Percentiles rank a stretch among this genome's conserved stretches.
Evolutionary conservation across 768 basidiomycete species (phyloP).

Genomic region (Xerocomus brunneocitrinus): DNA sequence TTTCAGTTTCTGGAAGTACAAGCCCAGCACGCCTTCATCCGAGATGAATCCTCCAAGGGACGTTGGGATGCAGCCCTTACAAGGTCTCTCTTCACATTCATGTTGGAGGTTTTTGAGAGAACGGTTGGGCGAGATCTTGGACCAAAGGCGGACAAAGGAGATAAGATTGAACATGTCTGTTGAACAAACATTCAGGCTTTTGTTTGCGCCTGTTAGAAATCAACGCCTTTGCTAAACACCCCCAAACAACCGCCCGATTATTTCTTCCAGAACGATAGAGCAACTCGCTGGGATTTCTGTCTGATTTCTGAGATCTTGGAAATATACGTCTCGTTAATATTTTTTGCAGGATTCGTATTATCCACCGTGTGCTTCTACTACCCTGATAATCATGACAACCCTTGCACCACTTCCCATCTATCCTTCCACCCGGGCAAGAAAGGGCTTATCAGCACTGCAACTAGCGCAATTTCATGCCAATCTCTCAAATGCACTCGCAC

Average conservation of each 20-base stretch:
- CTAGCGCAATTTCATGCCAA: slow-evolving; percentile 42
- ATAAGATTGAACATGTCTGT: slow-evolving; percentile 76
- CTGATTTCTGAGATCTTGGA: neutral
- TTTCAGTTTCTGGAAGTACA: slow-evolving; percentile 88
- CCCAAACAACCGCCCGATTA: slow-evolving; percentile 1
- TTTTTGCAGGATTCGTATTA: neutral
- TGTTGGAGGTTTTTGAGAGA: slow-evolving; percentile 93
- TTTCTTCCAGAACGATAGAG: no score
- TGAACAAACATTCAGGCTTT: neutral
- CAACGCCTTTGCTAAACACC: slow-evolving; percentile 6
- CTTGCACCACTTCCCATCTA: slow-evolving; percentile 46
- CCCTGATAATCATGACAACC: slow-evolving; percentile 21
- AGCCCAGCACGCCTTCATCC: slow-evolving; percentile 95
- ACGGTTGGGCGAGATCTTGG: slow-evolving; percentile 86
- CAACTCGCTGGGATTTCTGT: no score
- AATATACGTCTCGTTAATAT: no score
- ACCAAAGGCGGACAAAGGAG: slow-evolving; percentile 43
- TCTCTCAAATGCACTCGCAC: slow-evolving; percentile 44
- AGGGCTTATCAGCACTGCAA: slow-evolving; percentile 49
- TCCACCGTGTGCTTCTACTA: neutral
- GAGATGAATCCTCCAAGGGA: slow-evolving; percentile 88
- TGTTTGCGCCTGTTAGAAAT: slow-evolving; percentile 9
- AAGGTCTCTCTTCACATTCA: slow-evolving; percentile 69
- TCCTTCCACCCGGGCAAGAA: slow-evolving; percentile 47
- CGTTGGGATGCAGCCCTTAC: slow-evolving; percentile 95